Evolutionary conservation across 805 yeast genomes (phyloP).

Genomic region (Lachancea cidri): DNA sequence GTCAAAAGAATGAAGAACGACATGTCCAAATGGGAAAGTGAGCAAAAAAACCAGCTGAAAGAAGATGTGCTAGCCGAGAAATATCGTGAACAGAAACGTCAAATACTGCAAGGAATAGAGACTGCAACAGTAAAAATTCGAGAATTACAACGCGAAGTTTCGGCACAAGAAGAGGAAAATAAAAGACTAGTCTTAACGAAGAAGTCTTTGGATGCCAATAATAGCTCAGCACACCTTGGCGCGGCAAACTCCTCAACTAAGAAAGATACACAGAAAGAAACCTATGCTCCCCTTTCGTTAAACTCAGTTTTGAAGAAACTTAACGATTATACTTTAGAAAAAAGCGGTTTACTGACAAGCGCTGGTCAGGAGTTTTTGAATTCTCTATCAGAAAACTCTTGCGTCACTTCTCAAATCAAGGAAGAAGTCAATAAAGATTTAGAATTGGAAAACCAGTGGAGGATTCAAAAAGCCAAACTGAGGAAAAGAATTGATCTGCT

Average conservation of each 20-base stretch:
- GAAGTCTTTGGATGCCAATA: slow-evolving; percentile 13
- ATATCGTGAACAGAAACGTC: slow-evolving; percentile 10
- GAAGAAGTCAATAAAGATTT: slow-evolving; percentile 26
- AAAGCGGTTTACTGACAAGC: slow-evolving; percentile 22
- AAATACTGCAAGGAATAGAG: slow-evolving; percentile 11
- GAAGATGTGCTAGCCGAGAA: slow-evolving; percentile 12
- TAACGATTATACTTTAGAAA: slow-evolving; percentile 21
- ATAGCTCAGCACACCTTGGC: background rate
- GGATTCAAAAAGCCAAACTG: slow-evolving; percentile 15
- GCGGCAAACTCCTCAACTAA: background rate
- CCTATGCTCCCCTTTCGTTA: slow-evolving; percentile 3
- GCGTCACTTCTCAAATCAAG: slow-evolving; percentile 19
- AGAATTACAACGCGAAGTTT: slow-evolving; percentile 18
- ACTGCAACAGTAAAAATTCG: slow-evolving; percentile 10
- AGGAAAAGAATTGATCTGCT: slow-evolving; percentile 14
- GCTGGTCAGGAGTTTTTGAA: slow-evolving; percentile 25
- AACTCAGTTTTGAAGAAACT: slow-evolving; percentile 17
- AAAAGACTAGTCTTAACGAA: slow-evolving; percentile 22
- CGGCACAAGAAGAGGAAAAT: slow-evolving; percentile 18
- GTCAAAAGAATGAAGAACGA: slow-evolving; percentile 26
- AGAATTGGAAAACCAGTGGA: slow-evolving; percentile 25
- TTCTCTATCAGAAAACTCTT: slow-evolving; percentile 19
- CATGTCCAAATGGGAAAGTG: slow-evolving; percentile 24
- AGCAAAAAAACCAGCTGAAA: slow-evolving; percentile 16
- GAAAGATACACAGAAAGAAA: slow-evolving; percentile 1